Evolutionary conservation across 2,329 filamentous ascomycete genomes (phyloP).

Genomic region (Ceratocystis eucalypticola): DNA sequence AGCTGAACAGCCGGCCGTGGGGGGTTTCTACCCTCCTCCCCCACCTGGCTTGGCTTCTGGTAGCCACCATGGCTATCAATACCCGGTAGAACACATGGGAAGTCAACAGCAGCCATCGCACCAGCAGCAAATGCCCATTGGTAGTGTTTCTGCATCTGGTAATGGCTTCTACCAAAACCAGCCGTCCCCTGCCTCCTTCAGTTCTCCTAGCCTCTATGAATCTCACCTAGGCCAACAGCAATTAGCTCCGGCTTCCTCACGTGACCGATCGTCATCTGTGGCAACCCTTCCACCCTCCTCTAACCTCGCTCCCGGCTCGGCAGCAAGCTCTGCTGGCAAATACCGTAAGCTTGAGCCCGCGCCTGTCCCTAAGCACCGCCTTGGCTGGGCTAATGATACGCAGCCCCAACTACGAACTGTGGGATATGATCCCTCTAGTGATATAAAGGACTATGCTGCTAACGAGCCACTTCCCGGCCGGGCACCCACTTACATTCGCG

Average conservation of each 20-base stretch:
- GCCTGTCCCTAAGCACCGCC: constrained; percentile 38
- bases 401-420: constrained; percentile 46
- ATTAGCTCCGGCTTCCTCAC: constrained; percentile 2
- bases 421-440: constrained; percentile 40
- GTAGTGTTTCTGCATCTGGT: neutral
- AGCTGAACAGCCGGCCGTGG: neutral
- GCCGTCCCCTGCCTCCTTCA: constrained; percentile 8
- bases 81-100: constrained; percentile 6
- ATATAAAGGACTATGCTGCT: constrained; percentile 45
- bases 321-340: constrained; percentile 25
- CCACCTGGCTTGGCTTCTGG: constrained; percentile 7
- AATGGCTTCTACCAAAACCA: constrained; percentile 4
- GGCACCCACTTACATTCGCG: constrained; percentile 43
- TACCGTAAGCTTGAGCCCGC: constrained; percentile 48
- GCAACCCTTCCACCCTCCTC: constrained; percentile 12
- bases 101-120: constrained; percentile 3
- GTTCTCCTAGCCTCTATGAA: constrained; percentile 13
- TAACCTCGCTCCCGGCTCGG: neutral
- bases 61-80: constrained; percentile 7
- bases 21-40: constrained; percentile 14
- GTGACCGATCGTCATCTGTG: constrained; percentile 13
- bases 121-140: constrained; percentile 2
- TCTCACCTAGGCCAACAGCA: constrained; percentile 1
- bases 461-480: constrained; percentile 42
- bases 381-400: constrained; percentile 33